A percentile compares a stretch with the other conserved stretches of the same genome.
Evolutionary conservation across 2,329 filamentous ascomycete genomes (phyloP).

Genomic region (Stagonosporopsis rhizophila): DNA sequence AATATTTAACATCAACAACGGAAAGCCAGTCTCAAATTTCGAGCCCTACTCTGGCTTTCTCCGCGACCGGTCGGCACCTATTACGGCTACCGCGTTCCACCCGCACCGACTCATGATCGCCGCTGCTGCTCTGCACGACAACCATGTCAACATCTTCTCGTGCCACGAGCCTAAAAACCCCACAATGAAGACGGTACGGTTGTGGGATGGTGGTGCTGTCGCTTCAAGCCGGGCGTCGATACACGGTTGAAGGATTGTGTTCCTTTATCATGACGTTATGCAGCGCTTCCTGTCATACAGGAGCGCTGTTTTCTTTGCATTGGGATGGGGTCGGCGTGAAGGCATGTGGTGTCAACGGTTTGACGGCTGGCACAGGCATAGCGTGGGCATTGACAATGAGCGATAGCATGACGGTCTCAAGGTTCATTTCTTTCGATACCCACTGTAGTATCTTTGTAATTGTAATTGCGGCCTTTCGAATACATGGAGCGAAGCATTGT

Average conservation of each 20-base stretch:
- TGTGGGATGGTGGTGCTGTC: conserved; percentile 42
- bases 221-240: conserved; percentile 28
- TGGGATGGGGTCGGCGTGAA: conserved; percentile 8
- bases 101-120: conserved; percentile 92
- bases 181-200: conserved; percentile 38
- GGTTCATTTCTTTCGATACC: conserved; percentile 14
- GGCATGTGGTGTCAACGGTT: background rate
- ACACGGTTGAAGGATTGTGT: conserved; percentile 9
- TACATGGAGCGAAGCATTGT: background rate
- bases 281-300: background rate
- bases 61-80: conserved; percentile 79
- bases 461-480: background rate
- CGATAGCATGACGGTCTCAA: conserved; percentile 12
- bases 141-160: conserved; percentile 88
- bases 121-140: conserved; percentile 83
- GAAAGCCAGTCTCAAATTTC: conserved; percentile 77
- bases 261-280: background rate
- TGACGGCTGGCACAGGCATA: conserved; percentile 14
- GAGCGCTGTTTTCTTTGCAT: conserved; percentile 7
- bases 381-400: conserved; percentile 13
- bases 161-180: conserved; percentile 40
- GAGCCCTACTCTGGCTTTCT: conserved; percentile 92
- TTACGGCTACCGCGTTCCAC: conserved; percentile 91
- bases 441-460: conserved; percentile 19
- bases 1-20: conserved; percentile 84